Base-by-base conservation (phyloP, 805 yeast species). In the Metschnikowia cubensis region DNA sequence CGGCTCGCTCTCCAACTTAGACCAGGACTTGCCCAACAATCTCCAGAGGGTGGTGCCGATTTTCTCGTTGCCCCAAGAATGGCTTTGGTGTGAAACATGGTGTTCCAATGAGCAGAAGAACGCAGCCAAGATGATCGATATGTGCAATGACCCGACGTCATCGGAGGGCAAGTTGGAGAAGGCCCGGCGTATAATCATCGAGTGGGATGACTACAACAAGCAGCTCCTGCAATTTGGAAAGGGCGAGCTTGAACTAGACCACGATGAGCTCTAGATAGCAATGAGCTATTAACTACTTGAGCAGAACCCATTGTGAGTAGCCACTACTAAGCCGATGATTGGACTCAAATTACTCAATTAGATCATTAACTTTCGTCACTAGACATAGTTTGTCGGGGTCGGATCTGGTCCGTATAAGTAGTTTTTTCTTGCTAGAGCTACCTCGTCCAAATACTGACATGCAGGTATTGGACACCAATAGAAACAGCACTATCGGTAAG, bases 81-180 rank as follows among this genome's bases (percentile, higher is more conserved):
- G 96, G 95, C 70, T 88, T 35, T 89, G 96, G 96, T 89, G 96
- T 68, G 96, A 89, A 61, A 89, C 96, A 0, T 89, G 96, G 96
- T 87, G 96, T 65, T 75, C 83, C 31, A 87, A 83, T 54, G 85
- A 77, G 45, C 70, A 80, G 33, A 67, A 85, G 50, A 64, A 63
- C 48, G 68, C 70, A 0, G 96, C 96, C 2, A 86, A 83, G 63
- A 85, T 91, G 10, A 86, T 89, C 53, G 96, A 89, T 60, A 69
- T 89, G 53, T 89, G 96, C 68, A 86, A 86, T 64, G 88, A 89
- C 59, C 96, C 96, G 2, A 63, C 85, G 49, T 85, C 94, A 0
- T 84, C 84, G 57, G 96, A 89, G 60, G 84, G 86, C 18, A 89
- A 88, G 60, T 67, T 87, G 20, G 90, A 81, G 42, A 70, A 86